Conservation (phyloP, 2,329 filamentous ascomycete genomes). For the Diaporthe caulivora region DNA sequence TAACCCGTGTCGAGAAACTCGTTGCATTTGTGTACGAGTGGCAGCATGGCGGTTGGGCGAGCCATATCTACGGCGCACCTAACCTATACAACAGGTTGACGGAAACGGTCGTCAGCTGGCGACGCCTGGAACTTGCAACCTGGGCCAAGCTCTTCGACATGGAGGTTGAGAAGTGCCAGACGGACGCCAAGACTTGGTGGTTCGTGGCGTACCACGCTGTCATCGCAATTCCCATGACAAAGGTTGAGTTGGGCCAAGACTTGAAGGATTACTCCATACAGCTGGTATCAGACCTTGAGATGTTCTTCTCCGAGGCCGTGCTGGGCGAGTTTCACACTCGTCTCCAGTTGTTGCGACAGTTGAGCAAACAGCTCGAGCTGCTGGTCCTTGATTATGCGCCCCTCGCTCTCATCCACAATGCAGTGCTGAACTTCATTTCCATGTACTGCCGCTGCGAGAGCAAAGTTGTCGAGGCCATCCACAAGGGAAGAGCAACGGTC, state of each 20-base stretch:
- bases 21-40: constrained; percentile 91
- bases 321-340: constrained; percentile 84
- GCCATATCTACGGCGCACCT: constrained; percentile 78
- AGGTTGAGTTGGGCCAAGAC: constrained; percentile 70
- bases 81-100: constrained; percentile 83
- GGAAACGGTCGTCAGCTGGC: constrained; percentile 86
- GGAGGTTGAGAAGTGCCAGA: constrained; percentile 80
- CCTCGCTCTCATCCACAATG: constrained; percentile 70
- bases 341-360: constrained; percentile 75
- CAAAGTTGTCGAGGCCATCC: constrained; percentile 73
- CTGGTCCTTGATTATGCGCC: constrained; percentile 70
- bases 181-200: constrained; percentile 92
- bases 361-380: constrained; percentile 74
- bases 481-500: constrained; percentile 76
- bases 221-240: constrained; percentile 78
- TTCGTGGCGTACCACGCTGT: constrained; percentile 95
- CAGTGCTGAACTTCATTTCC: constrained; percentile 80
- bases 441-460: constrained; percentile 81
- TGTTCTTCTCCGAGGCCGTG: constrained; percentile 83
- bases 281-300: constrained; percentile 80
- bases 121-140: constrained; percentile 89
- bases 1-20: constrained; percentile 89
- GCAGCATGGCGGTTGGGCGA: constrained; percentile 89
- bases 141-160: constrained; percentile 92
- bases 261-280: constrained; percentile 74